phyloP scores from a whole-genome alignment of 306 rosid species.

The Dryas octopetala region DNA sequence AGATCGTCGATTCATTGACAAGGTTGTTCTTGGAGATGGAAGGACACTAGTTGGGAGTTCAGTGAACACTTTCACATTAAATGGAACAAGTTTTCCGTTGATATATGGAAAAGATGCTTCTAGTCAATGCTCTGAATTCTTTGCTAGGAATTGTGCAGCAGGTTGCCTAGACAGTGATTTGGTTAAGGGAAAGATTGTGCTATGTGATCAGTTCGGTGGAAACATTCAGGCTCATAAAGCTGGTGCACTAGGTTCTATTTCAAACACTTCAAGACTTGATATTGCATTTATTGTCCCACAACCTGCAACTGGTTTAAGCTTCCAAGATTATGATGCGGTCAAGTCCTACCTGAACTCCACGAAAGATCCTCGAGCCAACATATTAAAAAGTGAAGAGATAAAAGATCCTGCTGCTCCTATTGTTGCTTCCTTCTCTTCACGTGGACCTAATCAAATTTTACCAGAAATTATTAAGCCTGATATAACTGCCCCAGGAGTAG shows the following conservation, averaged over 20 bases:
- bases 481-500: slow-evolving; percentile 38
- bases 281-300: background rate
- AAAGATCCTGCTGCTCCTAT: slow-evolving; percentile 28
- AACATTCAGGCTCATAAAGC: background rate
- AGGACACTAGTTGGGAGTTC: background rate
- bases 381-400: slow-evolving; percentile 19
- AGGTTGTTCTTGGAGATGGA: background rate
- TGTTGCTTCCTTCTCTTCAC: slow-evolving; percentile 44
- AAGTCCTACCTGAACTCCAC: slow-evolving; percentile 4
- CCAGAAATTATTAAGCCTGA: slow-evolving; percentile 35
- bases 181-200: slow-evolving; percentile 8
- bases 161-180: background rate
- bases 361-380: slow-evolving; percentile 23
- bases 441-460: slow-evolving; percentile 36
- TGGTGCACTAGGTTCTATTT: background rate
- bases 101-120: slow-evolving; percentile 18
- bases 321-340: background rate
- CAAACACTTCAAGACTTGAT: background rate
- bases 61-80: slow-evolving; percentile 11
- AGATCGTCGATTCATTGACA: background rate
- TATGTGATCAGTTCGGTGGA: background rate
- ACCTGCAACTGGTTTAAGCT: background rate
- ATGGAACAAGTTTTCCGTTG: background rate
- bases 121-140: background rate
- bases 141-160: background rate